These are phyloP conservation scores for Spinacia oleracea DNA, from an alignment of 179 eudicot species.

Conservation along the genomic window DNA sequence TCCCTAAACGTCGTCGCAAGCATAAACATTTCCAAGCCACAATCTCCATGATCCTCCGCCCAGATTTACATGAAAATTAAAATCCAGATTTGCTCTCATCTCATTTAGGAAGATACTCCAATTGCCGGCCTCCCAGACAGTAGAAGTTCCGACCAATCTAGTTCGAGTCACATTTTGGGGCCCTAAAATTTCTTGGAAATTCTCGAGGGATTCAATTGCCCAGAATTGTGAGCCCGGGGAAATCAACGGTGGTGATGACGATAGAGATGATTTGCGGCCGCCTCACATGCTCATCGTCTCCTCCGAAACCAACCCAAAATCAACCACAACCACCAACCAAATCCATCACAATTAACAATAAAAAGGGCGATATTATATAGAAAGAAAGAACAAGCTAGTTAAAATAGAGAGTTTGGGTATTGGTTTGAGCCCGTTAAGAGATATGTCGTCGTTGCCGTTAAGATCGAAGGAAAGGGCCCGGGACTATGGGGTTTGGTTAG, in stretches of 20 bases:
- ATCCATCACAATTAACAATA: too few species aligned
- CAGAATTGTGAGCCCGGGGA: constrained; percentile 37
- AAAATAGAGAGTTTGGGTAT: too few species aligned
- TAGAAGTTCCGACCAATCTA: constrained; percentile 71
- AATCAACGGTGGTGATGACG: constrained; percentile 32
- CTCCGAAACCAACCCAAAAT: too few species aligned
- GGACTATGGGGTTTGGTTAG: too few species aligned
- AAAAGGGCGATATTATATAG: too few species aligned
- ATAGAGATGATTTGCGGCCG: constrained; percentile 32
- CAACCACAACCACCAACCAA: too few species aligned
- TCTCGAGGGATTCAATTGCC: constrained; percentile 39
- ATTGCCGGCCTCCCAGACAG: constrained; percentile 55
- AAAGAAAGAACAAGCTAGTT: too few species aligned
- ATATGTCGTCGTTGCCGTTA: too few species aligned
- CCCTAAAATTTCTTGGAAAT: constrained; percentile 39
- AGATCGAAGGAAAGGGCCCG: too few species aligned
- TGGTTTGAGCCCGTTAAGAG: too few species aligned
- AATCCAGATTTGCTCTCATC: constrained; percentile 39
- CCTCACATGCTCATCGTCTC: too few species aligned
- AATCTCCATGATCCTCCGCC: constrained; percentile 70
- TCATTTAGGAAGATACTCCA: constrained; percentile 31
- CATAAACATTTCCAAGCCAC: constrained; percentile 68
- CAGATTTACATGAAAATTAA: constrained; percentile 40
- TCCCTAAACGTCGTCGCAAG: constrained; percentile 60
- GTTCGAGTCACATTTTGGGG: constrained; percentile 31